Percentiles rank a stretch among this genome's conserved stretches.
These are phyloP conservation scores for Camellia sinensis DNA, from an alignment of 148 eudicot species.

Conservation along the genomic window DNA sequence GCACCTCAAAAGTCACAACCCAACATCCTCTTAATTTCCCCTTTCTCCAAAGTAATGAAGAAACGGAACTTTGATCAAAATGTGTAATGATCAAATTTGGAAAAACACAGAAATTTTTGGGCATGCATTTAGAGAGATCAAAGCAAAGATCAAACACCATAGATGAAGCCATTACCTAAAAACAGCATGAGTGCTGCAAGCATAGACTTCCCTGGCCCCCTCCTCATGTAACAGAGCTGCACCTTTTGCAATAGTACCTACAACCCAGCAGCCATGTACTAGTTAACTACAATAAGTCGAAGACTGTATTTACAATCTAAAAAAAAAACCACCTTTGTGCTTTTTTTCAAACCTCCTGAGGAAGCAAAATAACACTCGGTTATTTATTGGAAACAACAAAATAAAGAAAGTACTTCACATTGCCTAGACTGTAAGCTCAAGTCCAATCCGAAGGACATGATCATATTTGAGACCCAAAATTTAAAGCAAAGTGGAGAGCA, in stretches of 20 bases:
- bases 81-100: background rate
- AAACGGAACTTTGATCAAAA: background rate
- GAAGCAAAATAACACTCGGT: background rate
- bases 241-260: conserved; percentile 69
- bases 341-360: background rate
- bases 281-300: background rate
- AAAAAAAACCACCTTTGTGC: background rate
- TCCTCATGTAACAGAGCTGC: conserved; percentile 62
- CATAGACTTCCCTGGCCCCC: conserved; percentile 75
- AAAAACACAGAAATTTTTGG: background rate
- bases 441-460: background rate
- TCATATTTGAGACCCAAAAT: background rate
- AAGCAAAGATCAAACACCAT: conserved; percentile 1
- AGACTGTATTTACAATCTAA: background rate
- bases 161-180: conserved; percentile 42
- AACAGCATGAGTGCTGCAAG: conserved; percentile 71
- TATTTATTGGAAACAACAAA: background rate
- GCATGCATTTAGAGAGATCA: conserved; percentile 8
- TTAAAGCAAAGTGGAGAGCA: background rate
- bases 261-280: conserved; percentile 5
- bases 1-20: background rate
- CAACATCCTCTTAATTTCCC: background rate
- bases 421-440: background rate
- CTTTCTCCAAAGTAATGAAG: background rate
- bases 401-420: background rate